Percentiles rank a stretch among this genome's conserved stretches.
Conservation (phyloP, 345 rosid species). For the Syzygium aromaticum region DNA sequence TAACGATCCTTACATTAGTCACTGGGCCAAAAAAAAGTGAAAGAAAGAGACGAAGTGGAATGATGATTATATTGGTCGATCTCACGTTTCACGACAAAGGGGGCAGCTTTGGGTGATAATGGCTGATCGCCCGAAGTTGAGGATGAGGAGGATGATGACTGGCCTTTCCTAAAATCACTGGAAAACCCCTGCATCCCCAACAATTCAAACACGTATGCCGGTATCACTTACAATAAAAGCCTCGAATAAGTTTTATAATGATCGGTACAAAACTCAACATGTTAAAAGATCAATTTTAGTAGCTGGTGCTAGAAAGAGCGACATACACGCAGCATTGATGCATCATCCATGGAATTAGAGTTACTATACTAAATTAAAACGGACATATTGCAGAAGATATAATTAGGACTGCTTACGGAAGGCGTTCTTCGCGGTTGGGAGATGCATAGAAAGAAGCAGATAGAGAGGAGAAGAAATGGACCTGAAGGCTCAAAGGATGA, state of each 20-base stretch:
- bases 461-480: neutral
- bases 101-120: slow-evolving; percentile 55
- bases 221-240: neutral
- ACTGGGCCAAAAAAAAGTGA: neutral
- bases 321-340: neutral
- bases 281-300: neutral
- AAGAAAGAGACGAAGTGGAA: neutral
- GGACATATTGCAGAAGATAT: neutral
- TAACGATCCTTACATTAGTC: neutral
- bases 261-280: neutral
- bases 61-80: neutral
- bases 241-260: neutral
- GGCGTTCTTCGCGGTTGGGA: neutral
- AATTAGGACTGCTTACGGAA: neutral
- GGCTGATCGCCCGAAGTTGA: slow-evolving; percentile 75
- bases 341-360: neutral
- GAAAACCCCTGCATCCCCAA: slow-evolving; percentile 52
- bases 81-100: slow-evolving; percentile 87
- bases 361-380: neutral
- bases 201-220: neutral
- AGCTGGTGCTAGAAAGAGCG: neutral
- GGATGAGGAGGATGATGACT: slow-evolving; percentile 63
- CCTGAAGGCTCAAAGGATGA: slow-evolving; percentile 51
- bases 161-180: slow-evolving; percentile 52
- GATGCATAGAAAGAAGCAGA: neutral